Base-by-base conservation (phyloP, 495 filamentous ascomycete species). In the Sordaria brevicollis region DNA sequence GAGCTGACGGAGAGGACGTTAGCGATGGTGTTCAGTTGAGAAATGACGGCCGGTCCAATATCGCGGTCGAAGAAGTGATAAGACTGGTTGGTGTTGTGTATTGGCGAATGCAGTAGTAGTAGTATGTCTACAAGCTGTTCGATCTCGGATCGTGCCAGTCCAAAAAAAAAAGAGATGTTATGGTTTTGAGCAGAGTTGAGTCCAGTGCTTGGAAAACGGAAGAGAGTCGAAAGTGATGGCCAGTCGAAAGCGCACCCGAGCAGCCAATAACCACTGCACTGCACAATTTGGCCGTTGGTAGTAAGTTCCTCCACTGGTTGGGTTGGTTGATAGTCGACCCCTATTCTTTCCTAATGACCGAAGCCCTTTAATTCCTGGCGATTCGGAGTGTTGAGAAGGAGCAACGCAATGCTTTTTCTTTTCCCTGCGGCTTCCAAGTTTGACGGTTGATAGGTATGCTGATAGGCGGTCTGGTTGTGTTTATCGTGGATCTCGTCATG, bases 1-100 rank as follows among this genome's bases (percentile, higher is more conserved):
- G 69, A 68, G 75, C 77, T 79, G 67, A 65, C 65, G 70, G 67
- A 71, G 77, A 73, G 80, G 71, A 76, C n/a, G 71, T 73, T 71
- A 74, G 66, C 67, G 65, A 38, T 66, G 37, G 36, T 37, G 13
- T 68, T 39, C 25, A 62, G 11, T 39, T 25, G 66, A 76, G 29
- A 70, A 71, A 43, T 29, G 68, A 38, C 67, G n/a, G 25, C 49
- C 25, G 49, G 25, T 62, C 49, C 13, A 13, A 31, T 62, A 31
- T 62, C 49, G 49, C 49, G 21, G 49, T 62, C 49, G 13, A 62
- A 31, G 13, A 62, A 31, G 25, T 31, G 21, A 15, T 62, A 17
- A 62, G 25, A 62, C 49, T 31, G 49, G 49, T 17, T 31, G 49
- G 13, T 62, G 49, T 62, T 31, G 49, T 29, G 49, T 31, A 31